These are phyloP conservation scores for Seiridium unicorne DNA, from an alignment of 2,329 filamentous ascomycete species.

Conservation along the genomic window DNA sequence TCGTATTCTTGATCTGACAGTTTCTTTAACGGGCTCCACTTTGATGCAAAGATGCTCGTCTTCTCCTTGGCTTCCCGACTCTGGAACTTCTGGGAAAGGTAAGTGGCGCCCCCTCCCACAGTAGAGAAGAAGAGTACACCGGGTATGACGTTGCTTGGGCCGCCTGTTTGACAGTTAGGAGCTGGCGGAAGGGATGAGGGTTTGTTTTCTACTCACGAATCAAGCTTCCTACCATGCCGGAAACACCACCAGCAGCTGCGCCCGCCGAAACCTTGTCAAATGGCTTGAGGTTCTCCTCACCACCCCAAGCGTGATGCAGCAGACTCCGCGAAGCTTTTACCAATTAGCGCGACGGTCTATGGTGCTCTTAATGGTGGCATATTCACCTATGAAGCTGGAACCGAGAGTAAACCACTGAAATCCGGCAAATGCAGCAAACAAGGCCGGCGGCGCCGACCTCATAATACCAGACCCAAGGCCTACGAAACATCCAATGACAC, in stretches of 20 bases:
- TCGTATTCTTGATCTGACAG: slow-evolving; percentile 73
- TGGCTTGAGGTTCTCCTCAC: slow-evolving; percentile 50
- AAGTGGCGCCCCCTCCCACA: slow-evolving; percentile 35
- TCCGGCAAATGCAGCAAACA: slow-evolving; percentile 72
- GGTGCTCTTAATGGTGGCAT: slow-evolving; percentile 10
- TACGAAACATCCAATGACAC: slow-evolving; percentile 58
- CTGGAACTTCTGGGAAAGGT: slow-evolving; percentile 18
- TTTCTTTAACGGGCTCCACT: slow-evolving; percentile 69
- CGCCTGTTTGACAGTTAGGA: slow-evolving; percentile 35
- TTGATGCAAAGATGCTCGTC: slow-evolving; percentile 50
- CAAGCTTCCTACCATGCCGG: slow-evolving; percentile 59
- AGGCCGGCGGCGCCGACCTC: slow-evolving; percentile 61
- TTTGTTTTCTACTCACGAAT: slow-evolving; percentile 40
- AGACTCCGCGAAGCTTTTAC: slow-evolving; percentile 45
- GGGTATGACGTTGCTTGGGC: slow-evolving; percentile 51
- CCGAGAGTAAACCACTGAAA: slow-evolving; percentile 81
- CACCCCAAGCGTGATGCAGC: slow-evolving; percentile 46
- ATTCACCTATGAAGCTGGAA: slow-evolving; percentile 71
- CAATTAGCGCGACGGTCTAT: background rate
- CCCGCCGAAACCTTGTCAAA: slow-evolving; percentile 66
- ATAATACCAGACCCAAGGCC: slow-evolving; percentile 72
- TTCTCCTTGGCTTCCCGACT: slow-evolving; percentile 16
- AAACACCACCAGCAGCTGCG: slow-evolving; percentile 67
- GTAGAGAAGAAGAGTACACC: slow-evolving; percentile 48
- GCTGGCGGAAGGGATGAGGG: background rate